Percentiles rank a stretch among this genome's conserved stretches.
Evolutionary conservation across 352 stramenopile species (phyloP).

Genomic region (Phytophthora sp.): DNA sequence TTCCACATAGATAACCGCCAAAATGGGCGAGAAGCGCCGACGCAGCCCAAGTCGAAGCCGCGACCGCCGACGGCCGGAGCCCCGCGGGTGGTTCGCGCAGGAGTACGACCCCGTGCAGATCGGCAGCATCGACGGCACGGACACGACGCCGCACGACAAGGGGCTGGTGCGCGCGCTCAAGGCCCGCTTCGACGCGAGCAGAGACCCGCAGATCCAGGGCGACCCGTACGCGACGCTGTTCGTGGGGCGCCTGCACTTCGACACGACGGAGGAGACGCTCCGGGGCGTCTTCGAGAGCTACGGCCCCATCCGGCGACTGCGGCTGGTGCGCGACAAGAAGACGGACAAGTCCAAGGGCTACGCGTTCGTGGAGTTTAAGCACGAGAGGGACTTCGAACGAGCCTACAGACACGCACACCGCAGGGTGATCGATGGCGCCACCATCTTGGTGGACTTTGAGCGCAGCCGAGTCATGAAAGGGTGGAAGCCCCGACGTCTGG

Average conservation of each 20-base stretch:
- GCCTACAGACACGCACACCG: slow-evolving; percentile 68
- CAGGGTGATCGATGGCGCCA: slow-evolving; percentile 59
- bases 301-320: slow-evolving; percentile 52
- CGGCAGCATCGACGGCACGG: slow-evolving; percentile 77
- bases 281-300: slow-evolving; percentile 48
- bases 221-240: slow-evolving; percentile 77
- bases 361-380: slow-evolving; percentile 78
- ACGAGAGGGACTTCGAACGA: slow-evolving; percentile 56
- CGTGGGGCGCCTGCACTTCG: slow-evolving; percentile 63
- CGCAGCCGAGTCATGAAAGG: slow-evolving; percentile 77
- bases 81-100: slow-evolving; percentile 63
- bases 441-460: slow-evolving; percentile 81
- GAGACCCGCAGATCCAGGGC: slow-evolving; percentile 67
- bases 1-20: no score
- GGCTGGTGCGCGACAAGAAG: slow-evolving; percentile 69
- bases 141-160: slow-evolving; percentile 66
- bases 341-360: slow-evolving; percentile 77
- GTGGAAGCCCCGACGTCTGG: slow-evolving; percentile 84
- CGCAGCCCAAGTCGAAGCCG: slow-evolving; percentile 25
- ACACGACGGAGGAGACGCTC: slow-evolving; percentile 63
- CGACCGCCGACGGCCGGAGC: no score
- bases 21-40: slow-evolving; percentile 1
- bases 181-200: slow-evolving; percentile 54
- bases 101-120: slow-evolving; percentile 73
- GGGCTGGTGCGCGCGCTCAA: slow-evolving; percentile 58